A percentile compares a stretch with the other conserved stretches of the same genome.
Evolutionary conservation across 306 rosid species (phyloP).

Genomic region (Coriaria nepalensis): DNA sequence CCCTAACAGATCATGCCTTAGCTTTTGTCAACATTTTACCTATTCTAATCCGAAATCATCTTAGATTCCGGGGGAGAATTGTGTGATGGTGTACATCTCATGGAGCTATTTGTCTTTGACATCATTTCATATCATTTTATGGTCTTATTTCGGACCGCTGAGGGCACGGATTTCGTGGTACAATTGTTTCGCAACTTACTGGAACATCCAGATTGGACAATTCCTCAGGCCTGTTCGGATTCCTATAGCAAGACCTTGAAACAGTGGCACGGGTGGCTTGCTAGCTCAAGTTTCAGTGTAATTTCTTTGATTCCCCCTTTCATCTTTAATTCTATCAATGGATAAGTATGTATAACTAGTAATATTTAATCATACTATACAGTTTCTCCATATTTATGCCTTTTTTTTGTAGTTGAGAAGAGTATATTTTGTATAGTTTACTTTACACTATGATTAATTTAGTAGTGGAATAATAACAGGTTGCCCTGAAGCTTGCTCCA

Average conservation of each 20-base stretch:
- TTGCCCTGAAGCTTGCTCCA: conserved; percentile 97
- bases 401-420: neutral
- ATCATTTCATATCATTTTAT: too few species aligned
- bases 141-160: conserved; percentile 5
- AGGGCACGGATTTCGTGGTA: conserved; percentile 92
- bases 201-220: conserved; percentile 64
- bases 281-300: conserved; percentile 80
- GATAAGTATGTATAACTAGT: too few species aligned
- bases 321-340: neutral
- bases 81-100: too few species aligned
- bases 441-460: conserved; percentile 5
- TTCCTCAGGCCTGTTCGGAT: conserved; percentile 77
- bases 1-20: too few species aligned
- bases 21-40: too few species aligned
- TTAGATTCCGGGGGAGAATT: too few species aligned
- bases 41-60: too few species aligned
- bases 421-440: neutral
- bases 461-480: too few species aligned
- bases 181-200: conserved; percentile 61
- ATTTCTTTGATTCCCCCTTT: conserved; percentile 15
- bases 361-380: too few species aligned
- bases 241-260: conserved; percentile 69
- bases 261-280: conserved; percentile 91
- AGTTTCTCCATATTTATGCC: too few species aligned
- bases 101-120: too few species aligned